A percentile compares a stretch with the other conserved stretches of the same genome.
These are phyloP conservation scores for Podaxis sp. DNA, from an alignment of 768 basidiomycete species.

Conservation along the genomic window DNA sequence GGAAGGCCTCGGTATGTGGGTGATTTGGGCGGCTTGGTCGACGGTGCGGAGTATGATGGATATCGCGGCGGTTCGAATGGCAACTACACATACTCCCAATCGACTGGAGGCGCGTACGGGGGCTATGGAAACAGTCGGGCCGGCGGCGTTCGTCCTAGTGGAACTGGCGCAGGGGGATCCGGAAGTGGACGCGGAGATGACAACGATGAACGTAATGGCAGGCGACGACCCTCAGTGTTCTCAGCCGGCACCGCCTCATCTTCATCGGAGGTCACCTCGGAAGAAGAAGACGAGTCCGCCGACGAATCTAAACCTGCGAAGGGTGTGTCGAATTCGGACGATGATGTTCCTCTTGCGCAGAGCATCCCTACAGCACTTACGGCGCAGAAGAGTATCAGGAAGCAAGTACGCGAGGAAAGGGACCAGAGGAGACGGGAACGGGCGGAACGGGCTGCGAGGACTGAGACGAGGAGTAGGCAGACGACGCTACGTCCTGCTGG, in stretches of 20 bases:
- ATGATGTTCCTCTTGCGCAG: conserved; percentile 83
- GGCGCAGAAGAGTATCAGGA: conserved; percentile 79
- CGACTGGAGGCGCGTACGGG: background rate
- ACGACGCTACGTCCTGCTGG: conserved; percentile 37
- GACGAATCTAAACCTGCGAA: background rate
- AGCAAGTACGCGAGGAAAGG: conserved; percentile 68
- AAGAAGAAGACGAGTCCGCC: conserved; percentile 34
- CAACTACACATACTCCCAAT: background rate
- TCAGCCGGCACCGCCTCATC: conserved; percentile 17
- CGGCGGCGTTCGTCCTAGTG: conserved; percentile 5
- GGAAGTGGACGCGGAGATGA: conserved; percentile 30
- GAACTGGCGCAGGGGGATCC: conserved; percentile 24
- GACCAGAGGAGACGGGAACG: conserved; percentile 56
- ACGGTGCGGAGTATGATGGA: conserved; percentile 12
- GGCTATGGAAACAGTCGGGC: background rate
- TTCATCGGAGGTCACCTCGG: conserved; percentile 36
- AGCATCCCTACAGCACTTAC: conserved; percentile 80
- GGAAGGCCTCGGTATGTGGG: conserved; percentile 16
- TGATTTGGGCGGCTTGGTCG: background rate
- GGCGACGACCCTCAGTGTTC: conserved; percentile 25
- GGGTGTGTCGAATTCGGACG: conserved; percentile 37
- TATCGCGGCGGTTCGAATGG: conserved; percentile 5
- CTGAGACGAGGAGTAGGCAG: conserved; percentile 28
- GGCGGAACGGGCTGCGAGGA: conserved; percentile 29
- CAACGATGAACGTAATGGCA: conserved; percentile 37